These are phyloP conservation scores for Narthecium ossifragum DNA, from an alignment of 106 monocot genomes.

Conservation along the genomic window DNA sequence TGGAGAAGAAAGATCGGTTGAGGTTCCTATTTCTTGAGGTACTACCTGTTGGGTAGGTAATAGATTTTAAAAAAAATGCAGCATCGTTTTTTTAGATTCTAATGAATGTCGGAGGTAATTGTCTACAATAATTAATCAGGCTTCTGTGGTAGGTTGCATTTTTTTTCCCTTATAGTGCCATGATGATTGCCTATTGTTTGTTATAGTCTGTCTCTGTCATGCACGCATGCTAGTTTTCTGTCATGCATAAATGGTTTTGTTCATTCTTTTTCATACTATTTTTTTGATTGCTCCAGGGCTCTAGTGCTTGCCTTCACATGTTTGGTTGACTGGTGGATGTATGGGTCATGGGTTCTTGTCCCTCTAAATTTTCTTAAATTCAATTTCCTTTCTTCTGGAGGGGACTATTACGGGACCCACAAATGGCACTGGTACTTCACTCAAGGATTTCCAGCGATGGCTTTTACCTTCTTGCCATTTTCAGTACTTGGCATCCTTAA, in stretches of 20 bases:
- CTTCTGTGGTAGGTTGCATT: too few relatives aligned
- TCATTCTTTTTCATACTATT: background rate
- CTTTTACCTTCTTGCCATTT: constrained; percentile 81
- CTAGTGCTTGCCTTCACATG: constrained; percentile 35
- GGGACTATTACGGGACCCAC: constrained; percentile 95
- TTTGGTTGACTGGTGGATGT: constrained; percentile 75
- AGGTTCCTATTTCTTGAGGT: constrained; percentile 75
- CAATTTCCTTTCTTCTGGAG: constrained; percentile 94
- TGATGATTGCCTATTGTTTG: too few relatives aligned
- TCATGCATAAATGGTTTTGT: too few relatives aligned
- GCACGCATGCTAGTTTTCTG: too few relatives aligned
- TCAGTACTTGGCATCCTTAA: constrained; percentile 60
- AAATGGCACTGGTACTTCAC: constrained; percentile 96
- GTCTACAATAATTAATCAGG: too few relatives aligned
- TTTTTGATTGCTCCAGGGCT: constrained; percentile 35
- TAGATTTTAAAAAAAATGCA: background rate
- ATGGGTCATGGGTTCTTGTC: constrained; percentile 75
- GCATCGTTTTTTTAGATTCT: too few relatives aligned
- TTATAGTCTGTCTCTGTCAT: too few relatives aligned
- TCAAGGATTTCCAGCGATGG: constrained; percentile 83
- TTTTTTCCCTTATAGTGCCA: too few relatives aligned
- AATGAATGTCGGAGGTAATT: too few relatives aligned
- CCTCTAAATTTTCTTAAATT: constrained; percentile 95
- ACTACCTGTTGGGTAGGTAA: constrained; percentile 78
- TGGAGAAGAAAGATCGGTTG: constrained; percentile 23